These are phyloP conservation scores for Cadophora luteo-olivacea DNA, from an alignment of 2,329 filamentous ascomycete species.

Conservation along the genomic window DNA sequence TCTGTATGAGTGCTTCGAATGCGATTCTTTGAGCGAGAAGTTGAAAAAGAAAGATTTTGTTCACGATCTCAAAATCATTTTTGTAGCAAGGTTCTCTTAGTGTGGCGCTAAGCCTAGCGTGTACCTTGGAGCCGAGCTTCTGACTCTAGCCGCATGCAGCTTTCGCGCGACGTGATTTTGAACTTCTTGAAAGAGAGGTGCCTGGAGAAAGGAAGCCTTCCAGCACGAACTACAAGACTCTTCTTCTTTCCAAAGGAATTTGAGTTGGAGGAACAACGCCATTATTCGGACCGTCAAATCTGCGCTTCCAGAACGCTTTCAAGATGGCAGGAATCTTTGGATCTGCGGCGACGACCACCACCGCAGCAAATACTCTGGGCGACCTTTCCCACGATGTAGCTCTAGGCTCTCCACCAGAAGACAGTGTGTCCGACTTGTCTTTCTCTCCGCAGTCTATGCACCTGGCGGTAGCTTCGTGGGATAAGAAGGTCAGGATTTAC, in stretches of 20 bases:
- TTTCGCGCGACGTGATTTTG: slow-evolving; percentile 22
- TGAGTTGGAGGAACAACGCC: slow-evolving; percentile 3
- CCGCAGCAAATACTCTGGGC: slow-evolving; percentile 76
- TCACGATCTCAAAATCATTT: slow-evolving; percentile 28
- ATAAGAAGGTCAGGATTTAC: slow-evolving; percentile 97
- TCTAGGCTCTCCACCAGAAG: slow-evolving; percentile 79
- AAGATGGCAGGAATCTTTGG: slow-evolving; percentile 72
- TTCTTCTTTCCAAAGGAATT: slow-evolving; percentile 9
- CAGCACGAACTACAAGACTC: slow-evolving; percentile 13
- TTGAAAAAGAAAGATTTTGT: slow-evolving; percentile 53
- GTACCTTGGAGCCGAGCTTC: neutral
- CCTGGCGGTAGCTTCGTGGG: slow-evolving; percentile 92
- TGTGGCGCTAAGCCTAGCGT: slow-evolving; percentile 21
- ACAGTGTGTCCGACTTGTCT: slow-evolving; percentile 85
- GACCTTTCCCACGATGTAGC: slow-evolving; percentile 90
- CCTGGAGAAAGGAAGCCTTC: slow-evolving; percentile 22
- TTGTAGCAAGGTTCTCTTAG: slow-evolving; percentile 22
- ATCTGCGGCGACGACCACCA: slow-evolving; percentile 53
- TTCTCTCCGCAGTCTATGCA: slow-evolving; percentile 83
- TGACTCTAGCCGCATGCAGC: slow-evolving; percentile 22
- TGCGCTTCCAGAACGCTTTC: slow-evolving; percentile 17
- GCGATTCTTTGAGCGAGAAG: slow-evolving; percentile 99
- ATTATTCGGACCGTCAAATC: neutral
- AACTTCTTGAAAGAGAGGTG: slow-evolving; percentile 26
- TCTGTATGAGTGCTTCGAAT: slow-evolving; percentile 98